These are phyloP conservation scores for Dryas octopetala DNA, from an alignment of 306 rosid species.

Conservation along the genomic window DNA sequence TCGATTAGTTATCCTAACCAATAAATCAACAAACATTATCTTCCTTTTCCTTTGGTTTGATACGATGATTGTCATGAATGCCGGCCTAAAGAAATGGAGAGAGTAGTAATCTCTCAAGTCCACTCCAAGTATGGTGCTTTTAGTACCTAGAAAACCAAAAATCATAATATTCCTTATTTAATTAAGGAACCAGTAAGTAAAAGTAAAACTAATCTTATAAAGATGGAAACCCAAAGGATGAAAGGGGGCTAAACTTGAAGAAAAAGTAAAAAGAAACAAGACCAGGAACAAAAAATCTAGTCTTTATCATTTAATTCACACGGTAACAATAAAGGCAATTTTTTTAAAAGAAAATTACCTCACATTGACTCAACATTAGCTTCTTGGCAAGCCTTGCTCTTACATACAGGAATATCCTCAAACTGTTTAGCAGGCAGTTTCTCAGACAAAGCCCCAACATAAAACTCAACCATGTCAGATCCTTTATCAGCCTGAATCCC, in stretches of 20 bases:
- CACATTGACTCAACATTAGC: slow-evolving; percentile 14
- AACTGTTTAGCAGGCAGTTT: slow-evolving; percentile 48
- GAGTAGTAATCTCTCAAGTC: not conserved
- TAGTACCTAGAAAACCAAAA: no score
- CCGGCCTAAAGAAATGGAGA: not conserved
- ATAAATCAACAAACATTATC: not conserved
- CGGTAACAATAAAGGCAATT: not conserved
- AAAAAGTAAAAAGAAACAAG: not conserved
- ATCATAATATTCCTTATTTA: no score
- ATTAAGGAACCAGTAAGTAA: no score
- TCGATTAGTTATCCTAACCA: not conserved
- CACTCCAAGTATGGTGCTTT: not conserved
- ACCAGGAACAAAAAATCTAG: not conserved
- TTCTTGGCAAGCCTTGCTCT: slow-evolving; percentile 24
- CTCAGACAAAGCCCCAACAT: slow-evolving; percentile 63
- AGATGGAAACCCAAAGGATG: no score
- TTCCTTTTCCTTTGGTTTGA: not conserved
- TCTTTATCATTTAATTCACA: not conserved
- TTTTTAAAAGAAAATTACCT: slow-evolving; percentile 18
- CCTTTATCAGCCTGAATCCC: slow-evolving; percentile 42
- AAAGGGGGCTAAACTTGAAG: no score
- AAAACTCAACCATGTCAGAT: slow-evolving; percentile 45
- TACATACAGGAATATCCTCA: slow-evolving; percentile 44
- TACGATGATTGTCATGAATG: not conserved
- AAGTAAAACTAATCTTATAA: no score